These are phyloP conservation scores for Alternaria viburni DNA, from an alignment of 2,329 filamentous ascomycete genomes.

Conservation along the genomic window DNA sequence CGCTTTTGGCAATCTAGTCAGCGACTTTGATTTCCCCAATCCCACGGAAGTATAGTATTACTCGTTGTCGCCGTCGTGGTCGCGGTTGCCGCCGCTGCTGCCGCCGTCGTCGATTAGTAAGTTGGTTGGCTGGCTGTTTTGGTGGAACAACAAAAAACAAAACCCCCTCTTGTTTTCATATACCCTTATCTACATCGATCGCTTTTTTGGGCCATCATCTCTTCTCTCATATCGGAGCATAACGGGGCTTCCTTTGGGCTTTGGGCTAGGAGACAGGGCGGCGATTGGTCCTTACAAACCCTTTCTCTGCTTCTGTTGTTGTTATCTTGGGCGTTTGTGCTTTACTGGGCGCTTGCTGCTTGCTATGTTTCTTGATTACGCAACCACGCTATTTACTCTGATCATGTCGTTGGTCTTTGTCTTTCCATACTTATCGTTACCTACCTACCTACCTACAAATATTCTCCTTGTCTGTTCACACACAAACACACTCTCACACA, in stretches of 20 bases:
- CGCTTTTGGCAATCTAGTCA: constrained; percentile 42
- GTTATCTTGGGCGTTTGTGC: background rate
- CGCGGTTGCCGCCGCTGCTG: too few species aligned
- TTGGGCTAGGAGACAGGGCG: background rate
- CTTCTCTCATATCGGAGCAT: constrained; percentile 22
- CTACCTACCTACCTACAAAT: background rate
- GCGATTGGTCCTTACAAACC: background rate
- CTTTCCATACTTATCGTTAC: background rate
- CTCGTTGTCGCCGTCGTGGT: too few species aligned
- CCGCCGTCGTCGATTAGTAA: background rate
- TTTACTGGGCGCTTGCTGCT: too few species aligned
- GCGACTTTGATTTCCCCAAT: constrained; percentile 46
- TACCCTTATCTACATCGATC: constrained; percentile 26
- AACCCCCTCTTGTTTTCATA: constrained; percentile 20
- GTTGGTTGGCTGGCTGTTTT: background rate
- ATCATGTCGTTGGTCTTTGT: background rate
- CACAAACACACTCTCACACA: background rate
- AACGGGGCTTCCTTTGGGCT: background rate
- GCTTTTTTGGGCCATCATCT: constrained; percentile 9
- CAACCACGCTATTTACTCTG: background rate
- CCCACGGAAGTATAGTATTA: constrained; percentile 33
- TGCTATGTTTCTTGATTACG: background rate
- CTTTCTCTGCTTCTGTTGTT: background rate
- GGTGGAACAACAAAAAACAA: constrained; percentile 17
- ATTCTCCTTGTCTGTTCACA: background rate